Conservation (phyloP, 345 rosid genomes). For the Bruguiera parviflora region DNA sequence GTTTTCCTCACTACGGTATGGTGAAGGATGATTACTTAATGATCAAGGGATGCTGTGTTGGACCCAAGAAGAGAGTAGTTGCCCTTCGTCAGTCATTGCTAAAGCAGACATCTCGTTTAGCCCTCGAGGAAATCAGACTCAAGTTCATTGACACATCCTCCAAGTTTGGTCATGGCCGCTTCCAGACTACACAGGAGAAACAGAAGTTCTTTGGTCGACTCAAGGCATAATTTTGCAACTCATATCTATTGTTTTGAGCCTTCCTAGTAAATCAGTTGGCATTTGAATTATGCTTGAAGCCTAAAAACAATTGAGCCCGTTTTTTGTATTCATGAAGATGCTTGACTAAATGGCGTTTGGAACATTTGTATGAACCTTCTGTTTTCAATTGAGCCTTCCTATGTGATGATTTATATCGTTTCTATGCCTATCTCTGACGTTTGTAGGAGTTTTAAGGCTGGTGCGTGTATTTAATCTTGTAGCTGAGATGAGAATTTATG, state of each 20-base stretch:
- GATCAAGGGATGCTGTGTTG: conserved; percentile 84
- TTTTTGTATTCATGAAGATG: neutral
- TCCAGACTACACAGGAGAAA: conserved; percentile 73
- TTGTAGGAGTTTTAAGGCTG: too few species aligned
- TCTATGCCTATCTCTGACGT: too few species aligned
- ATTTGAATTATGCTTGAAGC: neutral
- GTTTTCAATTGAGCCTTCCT: too few species aligned
- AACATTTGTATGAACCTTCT: too few species aligned
- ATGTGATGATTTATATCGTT: too few species aligned
- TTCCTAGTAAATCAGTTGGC: neutral
- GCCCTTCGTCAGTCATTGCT: conserved; percentile 67
- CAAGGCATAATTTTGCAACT: conserved; percentile 42
- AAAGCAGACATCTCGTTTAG: conserved; percentile 68
- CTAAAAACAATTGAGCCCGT: neutral
- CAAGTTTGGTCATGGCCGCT: conserved; percentile 66
- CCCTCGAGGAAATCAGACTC: conserved; percentile 62
- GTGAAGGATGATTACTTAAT: conserved; percentile 73
- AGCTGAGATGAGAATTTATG: too few species aligned
- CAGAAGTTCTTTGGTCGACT: conserved; percentile 51
- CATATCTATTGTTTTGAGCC: neutral
- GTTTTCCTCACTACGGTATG: conserved; percentile 78
- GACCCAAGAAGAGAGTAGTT: conserved; percentile 88
- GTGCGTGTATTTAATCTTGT: too few species aligned
- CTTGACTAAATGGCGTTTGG: neutral
- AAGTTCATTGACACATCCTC: conserved; percentile 79